Percentiles rank a stretch among this genome's conserved stretches.
These are phyloP conservation scores for Haplographium delicatum DNA, from an alignment of 495 filamentous ascomycete genomes.

Conservation along the genomic window DNA sequence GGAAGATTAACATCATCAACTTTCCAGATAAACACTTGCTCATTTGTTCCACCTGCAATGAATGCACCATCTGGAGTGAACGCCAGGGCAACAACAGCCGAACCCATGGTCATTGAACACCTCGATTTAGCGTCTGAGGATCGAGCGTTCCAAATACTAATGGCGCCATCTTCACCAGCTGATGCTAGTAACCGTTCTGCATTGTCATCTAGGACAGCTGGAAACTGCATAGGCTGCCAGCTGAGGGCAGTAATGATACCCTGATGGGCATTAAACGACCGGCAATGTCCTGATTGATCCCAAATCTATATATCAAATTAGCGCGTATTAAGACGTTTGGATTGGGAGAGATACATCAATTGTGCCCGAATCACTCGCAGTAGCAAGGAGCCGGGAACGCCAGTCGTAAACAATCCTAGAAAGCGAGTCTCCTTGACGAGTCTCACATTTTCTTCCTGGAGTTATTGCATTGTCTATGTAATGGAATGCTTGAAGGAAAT, in stretches of 20 bases:
- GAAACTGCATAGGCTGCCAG: constrained; percentile 45
- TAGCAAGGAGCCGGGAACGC: constrained; percentile 40
- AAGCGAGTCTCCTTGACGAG: constrained; percentile 37
- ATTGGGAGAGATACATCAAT: constrained; percentile 42
- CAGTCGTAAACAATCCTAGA: constrained; percentile 44
- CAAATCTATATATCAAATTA: constrained; percentile 37
- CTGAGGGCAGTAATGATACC: constrained; percentile 42
- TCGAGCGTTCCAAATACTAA: constrained; percentile 65
- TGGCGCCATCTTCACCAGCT: constrained; percentile 55
- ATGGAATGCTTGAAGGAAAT: constrained; percentile 38
- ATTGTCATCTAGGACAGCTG: constrained; percentile 25
- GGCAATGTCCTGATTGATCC: constrained; percentile 38
- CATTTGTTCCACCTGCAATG: constrained; percentile 61
- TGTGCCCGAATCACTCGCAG: constrained; percentile 42
- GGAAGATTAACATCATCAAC: constrained; percentile 59
- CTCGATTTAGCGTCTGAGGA: constrained; percentile 48
- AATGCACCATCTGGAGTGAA: constrained; percentile 71
- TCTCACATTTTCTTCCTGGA: constrained; percentile 34
- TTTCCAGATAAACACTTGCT: constrained; percentile 67
- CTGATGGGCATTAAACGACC: constrained; percentile 43
- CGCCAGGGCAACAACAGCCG: constrained; percentile 54
- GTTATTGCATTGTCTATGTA: constrained; percentile 35
- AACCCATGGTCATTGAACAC: constrained; percentile 52
- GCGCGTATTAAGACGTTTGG: constrained; percentile 13
- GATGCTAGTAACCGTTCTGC: constrained; percentile 48